Percentiles rank a stretch among this genome's conserved stretches.
Evolutionary conservation across 2,329 filamentous ascomycete genomes (phyloP).

Genomic region (Alternaria conjuncta): DNA sequence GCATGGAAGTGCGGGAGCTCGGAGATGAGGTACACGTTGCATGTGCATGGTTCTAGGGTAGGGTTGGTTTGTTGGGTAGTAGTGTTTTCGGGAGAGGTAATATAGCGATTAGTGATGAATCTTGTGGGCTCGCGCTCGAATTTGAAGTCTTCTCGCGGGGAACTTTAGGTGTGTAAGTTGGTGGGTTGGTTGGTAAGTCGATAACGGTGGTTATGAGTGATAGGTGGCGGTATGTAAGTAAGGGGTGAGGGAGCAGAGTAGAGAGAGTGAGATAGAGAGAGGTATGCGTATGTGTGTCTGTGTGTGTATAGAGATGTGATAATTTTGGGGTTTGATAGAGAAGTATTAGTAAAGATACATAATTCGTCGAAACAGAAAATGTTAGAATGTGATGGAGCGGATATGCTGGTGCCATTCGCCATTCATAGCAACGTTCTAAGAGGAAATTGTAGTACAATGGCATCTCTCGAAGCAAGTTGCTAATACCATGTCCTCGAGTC

Average conservation of each 20-base stretch:
- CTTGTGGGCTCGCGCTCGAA: too few species aligned
- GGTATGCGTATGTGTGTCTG: background rate
- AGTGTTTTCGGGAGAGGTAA: too few species aligned
- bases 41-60: background rate
- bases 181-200: too few species aligned
- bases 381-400: fast-evolving
- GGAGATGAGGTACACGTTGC: background rate
- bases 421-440: background rate
- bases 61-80: background rate
- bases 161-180: too few species aligned
- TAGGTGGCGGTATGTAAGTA: background rate
- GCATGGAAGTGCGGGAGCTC: background rate
- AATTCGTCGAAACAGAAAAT: fast-evolving
- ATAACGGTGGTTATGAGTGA: too few species aligned
- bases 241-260: background rate
- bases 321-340: fast-evolving
- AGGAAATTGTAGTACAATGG: background rate
- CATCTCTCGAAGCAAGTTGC: fast-evolving
- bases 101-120: too few species aligned
- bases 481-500: background rate
- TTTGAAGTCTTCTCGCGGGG: too few species aligned
- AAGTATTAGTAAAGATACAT: fast-evolving
- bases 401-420: background rate
- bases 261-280: background rate
- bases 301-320: background rate